Evolutionary conservation across 2,329 filamentous ascomycete species (phyloP).

Genomic region (Zopfia rhizophila): DNA sequence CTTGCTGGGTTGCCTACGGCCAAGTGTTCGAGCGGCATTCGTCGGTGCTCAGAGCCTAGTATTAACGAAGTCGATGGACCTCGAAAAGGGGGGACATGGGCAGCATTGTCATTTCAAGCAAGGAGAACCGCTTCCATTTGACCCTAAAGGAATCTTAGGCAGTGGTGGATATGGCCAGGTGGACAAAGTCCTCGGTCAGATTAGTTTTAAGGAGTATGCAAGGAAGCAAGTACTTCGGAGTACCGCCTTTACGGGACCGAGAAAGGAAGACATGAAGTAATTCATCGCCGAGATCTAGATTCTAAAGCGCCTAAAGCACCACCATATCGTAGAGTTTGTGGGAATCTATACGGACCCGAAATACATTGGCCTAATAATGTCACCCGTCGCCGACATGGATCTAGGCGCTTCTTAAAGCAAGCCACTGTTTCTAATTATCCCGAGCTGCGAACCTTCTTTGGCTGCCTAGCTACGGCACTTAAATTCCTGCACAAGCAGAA

Average conservation of each 20-base stretch:
- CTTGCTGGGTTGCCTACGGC: slow-evolving; percentile 19
- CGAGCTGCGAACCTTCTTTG: slow-evolving; percentile 1
- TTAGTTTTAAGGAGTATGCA: slow-evolving; percentile 34
- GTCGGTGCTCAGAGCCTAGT: slow-evolving; percentile 25
- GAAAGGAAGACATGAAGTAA: slow-evolving; percentile 10
- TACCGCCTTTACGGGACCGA: slow-evolving; percentile 12
- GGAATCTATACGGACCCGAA: slow-evolving; percentile 34
- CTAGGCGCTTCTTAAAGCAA: slow-evolving; percentile 7
- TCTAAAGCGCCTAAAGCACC: slow-evolving; percentile 32
- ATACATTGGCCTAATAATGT: slow-evolving; percentile 36
- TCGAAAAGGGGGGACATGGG: slow-evolving; percentile 30
- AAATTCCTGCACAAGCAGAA: slow-evolving; percentile 1
- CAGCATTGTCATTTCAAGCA: slow-evolving; percentile 28
- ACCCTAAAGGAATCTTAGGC: slow-evolving; percentile 25
- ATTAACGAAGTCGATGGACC: slow-evolving; percentile 28
- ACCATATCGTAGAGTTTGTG: slow-evolving; percentile 32
- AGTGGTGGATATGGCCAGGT: slow-evolving; percentile 27
- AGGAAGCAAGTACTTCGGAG: slow-evolving; percentile 32
- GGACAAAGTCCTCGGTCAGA: slow-evolving; percentile 24
- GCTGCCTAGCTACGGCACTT: neutral
- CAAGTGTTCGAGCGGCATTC: slow-evolving; percentile 20
- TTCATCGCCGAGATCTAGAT: slow-evolving; percentile 33
- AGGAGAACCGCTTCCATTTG: slow-evolving; percentile 26
- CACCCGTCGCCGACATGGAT: slow-evolving; percentile 22
- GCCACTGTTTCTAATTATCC: slow-evolving; percentile 1